These are phyloP conservation scores for Boletus reticulatus DNA, from an alignment of 768 basidiomycete genomes.

Conservation along the genomic window DNA sequence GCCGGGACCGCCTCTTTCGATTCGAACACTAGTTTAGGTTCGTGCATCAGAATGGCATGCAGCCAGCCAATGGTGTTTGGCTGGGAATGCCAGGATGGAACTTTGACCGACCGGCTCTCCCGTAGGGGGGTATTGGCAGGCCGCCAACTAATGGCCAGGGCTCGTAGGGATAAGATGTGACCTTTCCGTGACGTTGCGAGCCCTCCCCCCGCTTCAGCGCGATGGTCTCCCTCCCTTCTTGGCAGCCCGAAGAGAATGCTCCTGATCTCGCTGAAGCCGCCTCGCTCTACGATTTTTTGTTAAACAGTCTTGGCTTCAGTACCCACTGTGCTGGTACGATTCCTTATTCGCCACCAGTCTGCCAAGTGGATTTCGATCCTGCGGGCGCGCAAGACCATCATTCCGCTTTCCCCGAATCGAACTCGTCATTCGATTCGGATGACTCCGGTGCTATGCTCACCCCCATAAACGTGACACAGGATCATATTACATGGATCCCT, in stretches of 20 bases:
- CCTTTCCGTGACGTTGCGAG: not conserved
- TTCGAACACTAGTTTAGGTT: not conserved
- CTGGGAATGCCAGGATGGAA: not conserved
- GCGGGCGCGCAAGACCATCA: not conserved
- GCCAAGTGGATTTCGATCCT: not conserved
- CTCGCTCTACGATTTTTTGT: not conserved
- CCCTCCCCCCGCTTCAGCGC: not conserved
- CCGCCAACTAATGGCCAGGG: constrained; percentile 8
- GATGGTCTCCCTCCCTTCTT: not conserved
- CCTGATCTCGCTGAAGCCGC: not conserved
- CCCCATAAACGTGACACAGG: not conserved
- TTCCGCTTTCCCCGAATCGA: not conserved
- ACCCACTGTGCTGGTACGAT: not conserved
- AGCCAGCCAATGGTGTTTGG: constrained; percentile 5
- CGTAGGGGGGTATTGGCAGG: not conserved
- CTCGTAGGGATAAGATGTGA: not conserved
- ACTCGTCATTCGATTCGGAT: not conserved
- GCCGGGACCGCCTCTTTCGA: too few relatives aligned
- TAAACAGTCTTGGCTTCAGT: not conserved
- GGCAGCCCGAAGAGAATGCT: too few relatives aligned
- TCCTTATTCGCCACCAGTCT: not conserved
- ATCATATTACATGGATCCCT: not conserved
- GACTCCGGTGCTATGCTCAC: not conserved
- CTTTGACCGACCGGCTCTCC: not conserved
- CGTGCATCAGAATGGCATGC: not conserved